Evolutionary conservation across 2,329 filamentous ascomycete genomes (phyloP).

Genomic region (Chrysoporthe deuterocubensis): DNA sequence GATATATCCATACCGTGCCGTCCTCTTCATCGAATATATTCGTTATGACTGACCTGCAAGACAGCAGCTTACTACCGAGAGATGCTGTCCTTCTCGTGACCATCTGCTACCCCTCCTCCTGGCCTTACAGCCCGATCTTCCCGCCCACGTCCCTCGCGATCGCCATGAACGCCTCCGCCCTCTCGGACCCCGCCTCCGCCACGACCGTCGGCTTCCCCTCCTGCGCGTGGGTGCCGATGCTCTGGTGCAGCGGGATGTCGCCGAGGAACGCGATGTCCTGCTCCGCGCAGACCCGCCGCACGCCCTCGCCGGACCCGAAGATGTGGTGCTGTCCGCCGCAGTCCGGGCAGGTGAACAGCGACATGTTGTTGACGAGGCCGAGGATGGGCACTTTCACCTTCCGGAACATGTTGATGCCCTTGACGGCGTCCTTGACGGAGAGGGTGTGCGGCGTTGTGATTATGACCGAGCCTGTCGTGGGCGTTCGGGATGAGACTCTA

Average conservation of each 20-base stretch:
- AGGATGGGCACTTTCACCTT: conserved; percentile 81
- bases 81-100: neutral
- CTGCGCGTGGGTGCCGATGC: conserved; percentile 87
- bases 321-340: conserved; percentile 77
- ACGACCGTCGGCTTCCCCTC: conserved; percentile 88
- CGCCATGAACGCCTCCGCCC: conserved; percentile 71
- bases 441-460: conserved; percentile 94
- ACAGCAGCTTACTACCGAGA: too few relatives aligned
- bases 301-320: conserved; percentile 70
- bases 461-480: conserved; percentile 69
- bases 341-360: conserved; percentile 77
- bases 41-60: too few relatives aligned
- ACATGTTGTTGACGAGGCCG: conserved; percentile 93
- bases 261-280: conserved; percentile 80
- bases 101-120: neutral
- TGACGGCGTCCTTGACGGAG: conserved; percentile 87
- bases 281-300: conserved; percentile 70
- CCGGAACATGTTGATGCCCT: conserved; percentile 91
- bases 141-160: conserved; percentile 64
- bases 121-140: conserved; percentile 46
- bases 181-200: conserved; percentile 75
- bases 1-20: too few relatives aligned
- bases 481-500: neutral
- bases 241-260: conserved; percentile 85
- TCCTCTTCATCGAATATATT: too few relatives aligned